These are phyloP conservation scores for Penicillium maclennaniae DNA, from an alignment of 495 filamentous ascomycete species.

Conservation along the genomic window DNA sequence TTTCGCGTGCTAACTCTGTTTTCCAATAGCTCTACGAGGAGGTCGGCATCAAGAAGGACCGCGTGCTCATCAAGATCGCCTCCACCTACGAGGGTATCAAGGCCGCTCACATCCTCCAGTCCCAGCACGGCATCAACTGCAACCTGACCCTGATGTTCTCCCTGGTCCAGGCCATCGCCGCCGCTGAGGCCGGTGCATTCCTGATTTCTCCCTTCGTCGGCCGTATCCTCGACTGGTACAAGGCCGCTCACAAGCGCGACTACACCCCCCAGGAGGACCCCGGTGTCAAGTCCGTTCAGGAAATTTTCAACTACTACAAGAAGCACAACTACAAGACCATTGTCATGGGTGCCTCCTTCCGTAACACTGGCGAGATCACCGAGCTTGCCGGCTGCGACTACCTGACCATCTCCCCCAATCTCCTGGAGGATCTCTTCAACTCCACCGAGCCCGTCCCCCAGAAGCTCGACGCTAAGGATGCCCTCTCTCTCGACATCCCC, in stretches of 20 bases:
- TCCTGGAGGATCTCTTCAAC: slow-evolving; percentile 91
- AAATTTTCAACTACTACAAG: slow-evolving; percentile 99
- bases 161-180: slow-evolving; percentile 88
- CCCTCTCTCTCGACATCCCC: slow-evolving; percentile 65
- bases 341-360: slow-evolving; percentile 99
- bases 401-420: slow-evolving; percentile 93
- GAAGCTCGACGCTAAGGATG: slow-evolving; percentile 78
- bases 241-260: slow-evolving; percentile 90
- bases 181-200: slow-evolving; percentile 94
- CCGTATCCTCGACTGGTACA: slow-evolving; percentile 99
- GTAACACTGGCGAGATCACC: slow-evolving; percentile 91
- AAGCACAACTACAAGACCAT: slow-evolving; percentile 98
- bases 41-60: slow-evolving; percentile 86
- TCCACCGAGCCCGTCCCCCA: slow-evolving; percentile 73
- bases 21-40: slow-evolving; percentile 78
- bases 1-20: neutral
- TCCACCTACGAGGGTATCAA: slow-evolving; percentile 89
- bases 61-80: slow-evolving; percentile 64
- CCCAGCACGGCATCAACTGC: slow-evolving; percentile 89
- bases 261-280: slow-evolving; percentile 88
- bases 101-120: slow-evolving; percentile 91
- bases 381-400: slow-evolving; percentile 98
- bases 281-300: slow-evolving; percentile 91
- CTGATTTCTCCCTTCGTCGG: slow-evolving; percentile 99
- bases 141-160: slow-evolving; percentile 99